A percentile compares a stretch with the other conserved stretches of the same genome.
phyloP scores from a whole-genome alignment of 345 rosid genomes.

The Stellera chamaejasme region DNA sequence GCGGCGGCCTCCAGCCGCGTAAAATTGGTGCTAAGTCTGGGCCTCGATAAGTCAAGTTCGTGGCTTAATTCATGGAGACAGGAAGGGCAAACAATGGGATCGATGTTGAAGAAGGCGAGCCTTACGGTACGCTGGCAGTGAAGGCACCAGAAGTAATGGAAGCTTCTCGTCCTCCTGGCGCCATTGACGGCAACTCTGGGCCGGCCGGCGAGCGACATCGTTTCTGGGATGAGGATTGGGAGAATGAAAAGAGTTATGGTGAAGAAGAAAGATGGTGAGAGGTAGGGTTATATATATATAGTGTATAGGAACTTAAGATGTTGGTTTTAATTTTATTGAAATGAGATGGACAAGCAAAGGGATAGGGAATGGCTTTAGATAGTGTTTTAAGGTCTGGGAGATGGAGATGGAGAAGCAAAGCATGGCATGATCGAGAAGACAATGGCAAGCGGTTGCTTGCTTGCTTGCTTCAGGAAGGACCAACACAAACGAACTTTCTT shows the following conservation, averaged over 20 bases:
- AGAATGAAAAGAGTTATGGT: background rate
- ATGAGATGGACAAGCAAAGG: background rate
- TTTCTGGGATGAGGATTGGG: background rate
- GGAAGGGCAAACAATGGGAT: conserved; percentile 38
- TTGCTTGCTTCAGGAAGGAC: too few species aligned
- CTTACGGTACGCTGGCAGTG: conserved; percentile 45
- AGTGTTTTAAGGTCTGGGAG: background rate
- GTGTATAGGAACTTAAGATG: background rate
- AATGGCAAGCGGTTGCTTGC: too few species aligned
- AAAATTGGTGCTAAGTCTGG: conserved; percentile 12
- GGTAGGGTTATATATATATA: background rate
- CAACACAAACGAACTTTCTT: too few species aligned
- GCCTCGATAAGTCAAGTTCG: conserved; percentile 46
- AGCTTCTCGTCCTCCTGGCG: conserved; percentile 49
- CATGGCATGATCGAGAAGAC: conserved; percentile 18
- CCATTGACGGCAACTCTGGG: conserved; percentile 51
- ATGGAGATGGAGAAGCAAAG: conserved; percentile 8
- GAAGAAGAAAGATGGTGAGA: conserved; percentile 1
- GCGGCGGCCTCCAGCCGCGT: conserved; percentile 10
- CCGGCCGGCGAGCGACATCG: conserved; percentile 23
- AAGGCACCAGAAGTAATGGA: conserved; percentile 63
- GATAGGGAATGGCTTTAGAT: conserved; percentile 28
- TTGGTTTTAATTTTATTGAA: background rate
- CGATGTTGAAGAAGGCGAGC: conserved; percentile 27
- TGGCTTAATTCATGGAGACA: conserved; percentile 35